Evolutionary conservation across 805 yeast genomes (phyloP), one percentile per base, ranked within the genome.

Genomic region (Diddensiella caesifluorescens): DNA sequence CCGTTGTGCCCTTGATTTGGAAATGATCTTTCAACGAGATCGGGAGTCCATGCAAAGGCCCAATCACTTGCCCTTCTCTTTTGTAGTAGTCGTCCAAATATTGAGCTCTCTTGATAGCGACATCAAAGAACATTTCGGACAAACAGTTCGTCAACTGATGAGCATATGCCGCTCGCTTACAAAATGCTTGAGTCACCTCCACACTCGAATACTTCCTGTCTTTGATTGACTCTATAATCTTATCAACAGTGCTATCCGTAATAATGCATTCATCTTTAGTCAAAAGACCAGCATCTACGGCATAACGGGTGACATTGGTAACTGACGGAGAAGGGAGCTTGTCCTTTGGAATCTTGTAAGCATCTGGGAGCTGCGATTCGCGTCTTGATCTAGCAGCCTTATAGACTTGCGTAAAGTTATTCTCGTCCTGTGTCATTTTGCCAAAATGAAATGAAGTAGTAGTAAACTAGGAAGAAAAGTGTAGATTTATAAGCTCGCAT

Each of bases 11-110:
- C 38, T 61, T 60, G 39, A 77, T 50, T 43, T 71, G 66, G 39
- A 72, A 58, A 38, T 69, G 68, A 44, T 74, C 79, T 52, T 79
- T 79, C 39, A 79, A 64, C 0, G 83, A 76, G 22, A 79, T 63
- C 2, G 86, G 86, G 26, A 79, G 61, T 2, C 86, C 86, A 51
- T 79, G 85, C 33, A 79, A 67, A 1, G 83, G 79, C 23, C 85
- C 85, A 19, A 75, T 52, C 1, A 70, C 60, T 45, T 69, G 66
- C 12, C 79, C 80, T 32, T 67, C 60, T 36, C 65, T 51, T 32
- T 57, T 59, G 47, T 55, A 74, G 54, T 71, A 69, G 13, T 67
- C 71, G 53, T 80, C 87, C 47, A 77, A 63, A 42, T 58, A 66
- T 51, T 70, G 60, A 3, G 86, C 86, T 48, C 69, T 64, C 39